Base-by-base conservation (phyloP, 169 alveolate genomes). In the Cryptosporidium ubiquitum region DNA sequence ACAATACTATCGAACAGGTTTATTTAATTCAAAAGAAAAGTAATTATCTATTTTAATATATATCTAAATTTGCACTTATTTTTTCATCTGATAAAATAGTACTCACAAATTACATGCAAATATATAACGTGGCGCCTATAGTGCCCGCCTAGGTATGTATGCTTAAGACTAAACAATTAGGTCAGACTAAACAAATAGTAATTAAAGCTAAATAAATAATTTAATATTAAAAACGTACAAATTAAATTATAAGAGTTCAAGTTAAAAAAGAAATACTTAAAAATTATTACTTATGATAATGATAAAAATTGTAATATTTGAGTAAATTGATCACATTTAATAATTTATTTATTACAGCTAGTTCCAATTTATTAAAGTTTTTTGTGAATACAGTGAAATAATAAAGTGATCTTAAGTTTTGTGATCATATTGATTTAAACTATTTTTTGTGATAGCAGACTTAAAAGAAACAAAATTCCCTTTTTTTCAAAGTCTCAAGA, bases 61-160 rank as follows among this genome's bases (percentile, higher is more conserved):
- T 47, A 47, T 16, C 16, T 47, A 12, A 44, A 14, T 14, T 47
- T 6, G n/a, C 16, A 47, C 16, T 47, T 7, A 47, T 47, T 12
- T 47, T 6, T 47, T 47, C 55, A 5, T 47, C 37, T 20, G 0
- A 3, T 55, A 1, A 9, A 23, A 16, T 20, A n/a, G 1, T n/a
- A 4, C 66, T 55, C 66, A 55, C 66, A 26, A 55, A 16, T 52
- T 55, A 55, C 66, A 55, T 55, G 66, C 66, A 55, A 20, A 55
- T 7, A 12, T 12, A 64, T 16, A 3, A 33, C 18, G 4, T 49
- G 69, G 69, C 84, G 84, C 69, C 84, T 18, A 31, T 5, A 1
- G 0, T 2, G 16, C 66, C 69, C 84, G 84, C 84, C 84, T 51
- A 49, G 6, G 18, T 29, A 49, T 70, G 84, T 55, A 55, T 33